Evolutionary conservation across 768 basidiomycete genomes (phyloP).

Genomic region (Lepiota subincarnata): DNA sequence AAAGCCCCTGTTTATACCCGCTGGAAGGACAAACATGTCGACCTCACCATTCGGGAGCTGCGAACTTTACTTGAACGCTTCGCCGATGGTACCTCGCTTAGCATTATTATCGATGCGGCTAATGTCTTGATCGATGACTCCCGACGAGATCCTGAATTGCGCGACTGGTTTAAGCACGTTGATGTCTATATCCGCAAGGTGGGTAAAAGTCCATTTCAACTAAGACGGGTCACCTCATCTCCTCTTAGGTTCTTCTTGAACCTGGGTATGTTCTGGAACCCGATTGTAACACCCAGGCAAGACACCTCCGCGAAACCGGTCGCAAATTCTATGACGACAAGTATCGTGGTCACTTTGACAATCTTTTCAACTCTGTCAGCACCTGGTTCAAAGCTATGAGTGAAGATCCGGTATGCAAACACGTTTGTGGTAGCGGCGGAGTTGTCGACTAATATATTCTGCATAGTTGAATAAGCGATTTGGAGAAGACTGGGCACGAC

Average conservation of each 20-base stretch:
- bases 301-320: conserved; percentile 63
- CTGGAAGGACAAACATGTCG: conserved; percentile 50
- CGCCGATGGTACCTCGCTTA: conserved; percentile 68
- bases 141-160: conserved; percentile 66
- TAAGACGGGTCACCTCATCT: neutral
- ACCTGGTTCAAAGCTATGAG: conserved; percentile 84
- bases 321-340: conserved; percentile 70
- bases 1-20: neutral
- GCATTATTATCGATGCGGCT: conserved; percentile 64
- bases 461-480: conserved; percentile 60
- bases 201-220: conserved; percentile 8
- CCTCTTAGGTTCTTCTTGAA: conserved; percentile 60
- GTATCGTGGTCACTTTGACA: conserved; percentile 73
- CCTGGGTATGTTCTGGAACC: conserved; percentile 85
- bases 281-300: conserved; percentile 62
- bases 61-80: conserved; percentile 88
- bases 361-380: conserved; percentile 63
- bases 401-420: conserved; percentile 61
- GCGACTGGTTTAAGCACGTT: conserved; percentile 65
- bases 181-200: conserved; percentile 66
- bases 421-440: neutral
- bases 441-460: neutral
- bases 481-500: conserved; percentile 76
- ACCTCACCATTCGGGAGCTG: conserved; percentile 55
- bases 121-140: conserved; percentile 73